Evolutionary conservation across 306 rosid genomes (phyloP), one percentile per base, ranked within the genome.

Genomic region (Pueraria montana): DNA sequence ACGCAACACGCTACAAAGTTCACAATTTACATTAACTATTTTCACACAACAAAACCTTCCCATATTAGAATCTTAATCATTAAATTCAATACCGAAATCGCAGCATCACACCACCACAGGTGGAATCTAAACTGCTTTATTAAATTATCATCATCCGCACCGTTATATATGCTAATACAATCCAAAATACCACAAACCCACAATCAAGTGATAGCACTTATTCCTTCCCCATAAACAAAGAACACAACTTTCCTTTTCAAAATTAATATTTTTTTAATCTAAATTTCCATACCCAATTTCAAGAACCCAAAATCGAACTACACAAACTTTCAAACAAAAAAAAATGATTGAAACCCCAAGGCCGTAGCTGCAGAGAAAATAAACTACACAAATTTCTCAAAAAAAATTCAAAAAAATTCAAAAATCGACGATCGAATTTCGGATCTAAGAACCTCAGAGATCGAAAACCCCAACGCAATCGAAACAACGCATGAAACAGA

Each of bases 381-480:
- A 26, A 32, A 49, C 27, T 4, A 5, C 5, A 50, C 14, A 61
- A 62, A 68, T 8, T 34, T 53, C 27, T 2, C 4, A 8, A 20
- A 14, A 2, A 20, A 8, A 48, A n/a, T n/a, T n/a, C n/a, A 24
- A 36, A 36, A 5, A 7, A 1, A 8, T 1, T 17, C 2, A 12
- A 58, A 21, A 52, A 42, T 63, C 0, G 20, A 40, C 2, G 52
- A 83, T 30, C 20, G 45, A 77, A 21, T 43, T 18, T 53, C 4
- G 21, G 50, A 48, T 62, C 55, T 36, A 69, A 69, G 40, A 7
- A 20, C 27, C 14, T 5, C 2, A 12, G 12, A 26, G 36, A 83
- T 59, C 62, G 14, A 83, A 43, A 79, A 63, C 3, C 62, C 21
- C 11, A 73, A 79, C 23, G 5, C 10, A 65, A 84, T 72, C 27